Percentiles rank a stretch among this genome's conserved stretches.
phyloP scores from a whole-genome alignment of 2,329 filamentous ascomycete species.

The Mycocentrospora acerina region DNA sequence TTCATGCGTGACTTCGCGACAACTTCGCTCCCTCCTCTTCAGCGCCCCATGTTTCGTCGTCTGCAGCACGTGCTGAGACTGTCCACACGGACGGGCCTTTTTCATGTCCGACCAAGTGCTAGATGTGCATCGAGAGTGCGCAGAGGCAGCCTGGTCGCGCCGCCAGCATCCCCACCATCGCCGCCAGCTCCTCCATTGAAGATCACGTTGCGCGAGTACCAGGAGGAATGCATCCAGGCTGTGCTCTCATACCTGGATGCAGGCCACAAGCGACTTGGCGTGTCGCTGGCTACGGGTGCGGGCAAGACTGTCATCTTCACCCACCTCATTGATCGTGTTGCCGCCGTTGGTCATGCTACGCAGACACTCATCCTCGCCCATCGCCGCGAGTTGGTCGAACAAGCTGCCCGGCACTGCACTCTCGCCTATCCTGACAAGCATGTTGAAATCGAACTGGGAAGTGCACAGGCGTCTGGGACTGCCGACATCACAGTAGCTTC shows the following conservation, averaged over 20 bases:
- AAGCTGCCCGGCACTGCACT: slow-evolving; percentile 83
- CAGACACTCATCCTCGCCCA: slow-evolving; percentile 92
- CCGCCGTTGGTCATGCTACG: slow-evolving; percentile 58
- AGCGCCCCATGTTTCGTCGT: slow-evolving; percentile 33
- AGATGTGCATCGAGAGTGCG: slow-evolving; percentile 21
- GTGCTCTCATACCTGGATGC: slow-evolving; percentile 68
- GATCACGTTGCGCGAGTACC: slow-evolving; percentile 75
- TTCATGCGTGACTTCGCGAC: slow-evolving; percentile 24
- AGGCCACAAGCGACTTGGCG: slow-evolving; percentile 76
- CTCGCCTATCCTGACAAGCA: slow-evolving; percentile 76
- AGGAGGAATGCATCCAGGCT: slow-evolving; percentile 87
- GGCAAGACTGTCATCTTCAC: slow-evolving; percentile 98
- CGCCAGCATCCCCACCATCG: slow-evolving; percentile 8
- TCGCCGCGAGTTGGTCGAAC: slow-evolving; percentile 88
- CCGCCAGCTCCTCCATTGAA: slow-evolving; percentile 23
- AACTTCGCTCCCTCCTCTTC: slow-evolving; percentile 13
- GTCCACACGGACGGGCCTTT: slow-evolving; percentile 12
- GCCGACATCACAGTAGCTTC: slow-evolving; percentile 96
- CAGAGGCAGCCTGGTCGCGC: background rate
- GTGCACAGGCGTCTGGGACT: slow-evolving; percentile 69
- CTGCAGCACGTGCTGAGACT: slow-evolving; percentile 32
- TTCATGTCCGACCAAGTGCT: slow-evolving; percentile 5
- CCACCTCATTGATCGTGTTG: slow-evolving; percentile 80
- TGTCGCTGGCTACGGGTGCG: slow-evolving; percentile 84
- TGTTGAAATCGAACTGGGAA: slow-evolving; percentile 92